Base-by-base conservation (phyloP, 1,139 yeast species). In the Diutina catenulata region DNA sequence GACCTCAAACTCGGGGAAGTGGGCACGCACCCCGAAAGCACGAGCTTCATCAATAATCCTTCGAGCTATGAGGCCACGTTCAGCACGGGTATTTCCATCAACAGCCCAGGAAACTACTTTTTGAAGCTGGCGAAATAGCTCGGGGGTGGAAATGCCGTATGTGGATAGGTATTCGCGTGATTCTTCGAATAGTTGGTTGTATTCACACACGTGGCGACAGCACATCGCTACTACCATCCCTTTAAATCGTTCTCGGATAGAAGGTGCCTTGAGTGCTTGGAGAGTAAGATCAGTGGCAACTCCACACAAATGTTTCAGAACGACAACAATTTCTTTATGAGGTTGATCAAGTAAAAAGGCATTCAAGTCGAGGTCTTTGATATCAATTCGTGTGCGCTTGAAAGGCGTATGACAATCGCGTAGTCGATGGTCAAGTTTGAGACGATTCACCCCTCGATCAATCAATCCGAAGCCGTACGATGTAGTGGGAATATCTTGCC, bases 171-270 rank as follows among this genome's bases (percentile, higher is more conserved):
- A 75, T 4, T 48, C 47, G 35, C 60, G 54, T 43, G 82, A 66
- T 53, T 73, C 59, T 40, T 73, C 63, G 49, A 79, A 51, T 33
- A 80, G 49, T 54, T 70, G 71, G 8, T 62, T 58, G 39, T 68
- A 68, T 20, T 63, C 55, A 50, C 96, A 87, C n/a, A 79, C 77
- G 51, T 87, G 96, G 42, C 96, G 68, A 55, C 96, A 87, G 51
- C 96, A 87, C 83, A 87, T 78, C n/a, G 96, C 96, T 33, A 87
- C 83, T 33, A 81, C 59, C 42, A 81, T 55, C 0, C 93, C 94
- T 2, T 60, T 56, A 39, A 76, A 56, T 21, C 3, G 7, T 41
- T 43, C 1, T 38, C 38, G 5, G 35, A 36, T 7, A 41, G 37
- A 7, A 42, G 41, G 1, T 40, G 36, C 13, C 52, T 28, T 20